Evolutionary conservation across 169 alveolate genomes (phyloP), one percentile per base, ranked within the genome.

Genomic region (Plasmodium adleri): DNA sequence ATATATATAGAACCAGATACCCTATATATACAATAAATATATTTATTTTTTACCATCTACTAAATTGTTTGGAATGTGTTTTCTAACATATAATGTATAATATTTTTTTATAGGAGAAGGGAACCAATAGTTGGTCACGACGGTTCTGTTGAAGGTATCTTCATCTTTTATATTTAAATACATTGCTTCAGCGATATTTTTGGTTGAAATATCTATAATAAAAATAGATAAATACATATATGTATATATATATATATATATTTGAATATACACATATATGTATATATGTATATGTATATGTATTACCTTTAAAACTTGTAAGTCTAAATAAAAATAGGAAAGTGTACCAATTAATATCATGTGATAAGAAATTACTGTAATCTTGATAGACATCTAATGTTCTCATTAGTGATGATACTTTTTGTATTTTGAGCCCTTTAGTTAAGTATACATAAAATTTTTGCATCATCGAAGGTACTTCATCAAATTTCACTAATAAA

Each of bases 1-100:
- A n/a, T n/a, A n/a, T n/a, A n/a, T n/a, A n/a, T n/a, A n/a, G n/a
- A n/a, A n/a, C n/a, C n/a, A n/a, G n/a, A n/a, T n/a, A n/a, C n/a
- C n/a, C n/a, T n/a, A n/a, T n/a, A n/a, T n/a, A n/a, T n/a, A n/a
- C n/a, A n/a, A n/a, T n/a, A n/a, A n/a, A n/a, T n/a, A n/a, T n/a
- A n/a, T n/a, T n/a, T n/a, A n/a, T n/a, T n/a, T n/a, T n/a, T n/a
- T 73, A 73, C 87, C 60, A 32, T 73, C 87, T 58, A 73, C 72
- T 73, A 73, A 63, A 15, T 73, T 73, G 12, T 58, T 24, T 32
- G 87, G 28, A 32, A 56, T 3, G 20, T 63, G 45, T 20, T 22
- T n/a, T 15, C 62, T 63, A n/a, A 75, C 71, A 39, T 47, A 75
- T 56, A 75, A 63, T 3, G 88, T 62, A 64, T 75, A 75, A 60